These are phyloP conservation scores for Escallonia herrerae DNA, from an alignment of 129 eudicot genomes.

Conservation along the genomic window DNA sequence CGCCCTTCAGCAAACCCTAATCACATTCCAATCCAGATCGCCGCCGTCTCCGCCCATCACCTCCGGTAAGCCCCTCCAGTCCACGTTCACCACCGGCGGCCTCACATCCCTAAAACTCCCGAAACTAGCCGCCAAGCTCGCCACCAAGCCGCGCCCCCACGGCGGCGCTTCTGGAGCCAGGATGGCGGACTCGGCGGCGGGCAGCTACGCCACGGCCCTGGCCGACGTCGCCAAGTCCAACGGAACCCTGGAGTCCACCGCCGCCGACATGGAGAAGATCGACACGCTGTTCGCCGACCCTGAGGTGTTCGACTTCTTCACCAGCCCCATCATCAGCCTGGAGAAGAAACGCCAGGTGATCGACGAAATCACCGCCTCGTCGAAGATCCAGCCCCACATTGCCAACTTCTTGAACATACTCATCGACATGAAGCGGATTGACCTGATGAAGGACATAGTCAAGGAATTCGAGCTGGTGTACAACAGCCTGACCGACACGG, in stretches of 20 bases:
- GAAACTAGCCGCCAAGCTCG: slow-evolving; percentile 29
- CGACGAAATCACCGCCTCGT: slow-evolving; percentile 37
- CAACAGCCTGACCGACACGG: slow-evolving; percentile 30
- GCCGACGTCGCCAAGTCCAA: slow-evolving; percentile 57
- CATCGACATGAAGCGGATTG: slow-evolving; percentile 52
- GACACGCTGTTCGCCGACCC: slow-evolving; percentile 42
- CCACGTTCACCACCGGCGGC: slow-evolving; percentile 33
- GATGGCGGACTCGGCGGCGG: slow-evolving; percentile 49
- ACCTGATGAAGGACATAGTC: slow-evolving; percentile 47
- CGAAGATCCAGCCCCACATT: slow-evolving; percentile 44
- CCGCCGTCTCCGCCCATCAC: slow-evolving; percentile 22
- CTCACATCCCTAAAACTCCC: slow-evolving; percentile 22
- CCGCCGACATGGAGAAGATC: slow-evolving; percentile 41
- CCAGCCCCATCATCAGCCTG: slow-evolving; percentile 35
- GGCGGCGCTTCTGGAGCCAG: slow-evolving; percentile 38
- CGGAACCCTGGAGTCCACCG: slow-evolving; percentile 46
- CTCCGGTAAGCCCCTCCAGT: slow-evolving; percentile 7
- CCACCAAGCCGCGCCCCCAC: slow-evolving; percentile 27
- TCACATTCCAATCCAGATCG: slow-evolving; percentile 37
- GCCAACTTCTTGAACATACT: slow-evolving; percentile 57
- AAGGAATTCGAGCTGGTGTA: slow-evolving; percentile 62
- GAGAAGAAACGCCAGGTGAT: slow-evolving; percentile 39
- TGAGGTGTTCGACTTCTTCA: slow-evolving; percentile 29
- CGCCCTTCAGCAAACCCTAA: slow-evolving; percentile 48
- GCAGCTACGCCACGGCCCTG: slow-evolving; percentile 69